Conservation (phyloP, 331 rosid species). For the Spiraea crenata region DNA sequence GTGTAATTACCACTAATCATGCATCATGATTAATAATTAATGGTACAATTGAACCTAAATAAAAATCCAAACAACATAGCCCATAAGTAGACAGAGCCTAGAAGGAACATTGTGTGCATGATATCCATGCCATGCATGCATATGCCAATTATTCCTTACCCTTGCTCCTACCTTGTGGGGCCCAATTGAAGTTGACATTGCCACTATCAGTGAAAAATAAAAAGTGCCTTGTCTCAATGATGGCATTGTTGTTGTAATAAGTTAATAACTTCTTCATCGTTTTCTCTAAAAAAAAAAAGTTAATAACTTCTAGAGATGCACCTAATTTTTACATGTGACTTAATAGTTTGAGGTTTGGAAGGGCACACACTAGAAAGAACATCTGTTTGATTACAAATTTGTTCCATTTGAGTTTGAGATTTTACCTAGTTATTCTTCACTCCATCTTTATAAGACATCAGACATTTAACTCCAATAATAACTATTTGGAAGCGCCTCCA, state of each 20-base stretch:
- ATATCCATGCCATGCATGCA: slow-evolving; percentile 8
- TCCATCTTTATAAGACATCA: too few species aligned
- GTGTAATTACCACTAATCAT: neutral
- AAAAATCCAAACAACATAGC: slow-evolving; percentile 48
- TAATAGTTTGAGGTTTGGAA: too few species aligned
- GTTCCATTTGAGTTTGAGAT: too few species aligned
- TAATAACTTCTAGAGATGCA: too few species aligned
- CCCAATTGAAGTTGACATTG: slow-evolving; percentile 45
- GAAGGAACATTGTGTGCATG: slow-evolving; percentile 30
- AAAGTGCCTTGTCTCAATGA: neutral
- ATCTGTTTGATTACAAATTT: neutral
- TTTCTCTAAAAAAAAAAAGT: too few species aligned
- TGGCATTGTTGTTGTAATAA: neutral
- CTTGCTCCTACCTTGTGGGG: slow-evolving; percentile 27
- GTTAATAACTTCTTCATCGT: too few species aligned
- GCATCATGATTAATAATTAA: slow-evolving; percentile 17
- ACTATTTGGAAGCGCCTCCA: too few species aligned
- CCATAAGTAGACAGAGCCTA: slow-evolving; percentile 47
- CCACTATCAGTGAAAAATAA: neutral
- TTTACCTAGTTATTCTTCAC: too few species aligned
- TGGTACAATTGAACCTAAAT: slow-evolving; percentile 53
- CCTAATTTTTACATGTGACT: too few species aligned
- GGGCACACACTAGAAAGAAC: neutral
- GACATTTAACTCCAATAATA: too few species aligned
- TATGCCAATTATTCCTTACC: slow-evolving; percentile 27